These are phyloP conservation scores for Oenanthe javanica DNA, from an alignment of 140 eudicot species.

Conservation along the genomic window DNA sequence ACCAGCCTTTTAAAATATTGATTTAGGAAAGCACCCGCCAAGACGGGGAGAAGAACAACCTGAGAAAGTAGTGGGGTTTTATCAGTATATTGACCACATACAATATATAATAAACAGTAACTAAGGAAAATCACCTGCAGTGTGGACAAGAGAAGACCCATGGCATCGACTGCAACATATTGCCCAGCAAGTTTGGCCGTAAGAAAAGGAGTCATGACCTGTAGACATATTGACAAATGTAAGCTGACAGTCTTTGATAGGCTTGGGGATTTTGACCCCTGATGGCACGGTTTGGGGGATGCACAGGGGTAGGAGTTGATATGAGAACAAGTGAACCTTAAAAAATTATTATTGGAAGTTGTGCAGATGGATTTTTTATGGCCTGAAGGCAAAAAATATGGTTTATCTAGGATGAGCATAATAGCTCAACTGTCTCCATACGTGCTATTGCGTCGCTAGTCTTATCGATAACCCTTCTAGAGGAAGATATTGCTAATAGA, in stretches of 20 bases:
- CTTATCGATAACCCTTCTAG: not conserved
- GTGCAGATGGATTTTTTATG: not conserved
- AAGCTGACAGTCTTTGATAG: not conserved
- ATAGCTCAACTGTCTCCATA: not conserved
- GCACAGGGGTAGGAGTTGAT: not conserved
- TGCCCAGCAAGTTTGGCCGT: conserved; percentile 90
- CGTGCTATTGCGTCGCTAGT: not conserved
- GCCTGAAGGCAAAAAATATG: not conserved
- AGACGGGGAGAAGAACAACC: conserved; percentile 93
- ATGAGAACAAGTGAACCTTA: not conserved
- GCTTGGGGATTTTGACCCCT: not conserved
- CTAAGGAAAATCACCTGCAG: conserved; percentile 50
- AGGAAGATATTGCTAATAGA: not conserved
- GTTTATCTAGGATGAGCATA: not conserved
- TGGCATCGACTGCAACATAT: conserved; percentile 86
- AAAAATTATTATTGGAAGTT: not conserved
- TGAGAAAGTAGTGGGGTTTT: conserved; percentile 11
- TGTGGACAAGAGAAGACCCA: conserved; percentile 68
- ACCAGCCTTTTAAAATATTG: conserved; percentile 71
- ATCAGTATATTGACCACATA: not conserved
- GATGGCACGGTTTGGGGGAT: not conserved
- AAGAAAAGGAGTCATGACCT: conserved; percentile 90
- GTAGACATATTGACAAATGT: conserved; percentile 7
- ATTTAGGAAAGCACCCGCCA: conserved; percentile 84
- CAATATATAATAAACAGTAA: not conserved